Base-by-base conservation (phyloP, 2,329 filamentous ascomycete genomes). In the Fusarium camptoceras region DNA sequence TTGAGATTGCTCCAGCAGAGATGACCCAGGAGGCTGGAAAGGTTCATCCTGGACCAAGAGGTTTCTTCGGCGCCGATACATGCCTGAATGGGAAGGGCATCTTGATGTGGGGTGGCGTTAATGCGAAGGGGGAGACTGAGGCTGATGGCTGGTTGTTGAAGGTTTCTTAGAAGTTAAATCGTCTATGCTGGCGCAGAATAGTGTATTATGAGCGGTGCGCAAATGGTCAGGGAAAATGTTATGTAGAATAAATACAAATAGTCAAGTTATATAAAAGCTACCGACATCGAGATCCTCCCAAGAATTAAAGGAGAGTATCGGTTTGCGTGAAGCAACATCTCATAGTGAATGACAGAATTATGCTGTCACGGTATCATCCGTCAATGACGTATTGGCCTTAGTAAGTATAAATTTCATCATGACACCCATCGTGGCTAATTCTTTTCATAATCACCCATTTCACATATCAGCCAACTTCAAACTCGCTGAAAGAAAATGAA, bases 111-210 rank as follows among this genome's bases (percentile, higher is more conserved):
- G 70, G 70, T 34, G 70, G 70, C 8, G n/a, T 73, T 4, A 73
- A 73, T 28, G 64, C 70, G 1, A 73, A 73, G 39, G 70, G 67
- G 2, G 70, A 73, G 54, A 73, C 57, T 8, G 70, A 73, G 44
- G 64, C 64, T 22, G 70, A 73, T 37, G 70, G 70, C 1, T 72
- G 70, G 70, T 20, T 73, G 12, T 31, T 72, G 50, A 71, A 63
- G 65, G 27, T 71, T 34, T 62, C 56, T 11, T 71, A 50, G 9
- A 24, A 16, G 16, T 18, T 37, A 14, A 39, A 37, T 24, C 3
- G 15, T 20, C 25, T 11, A 28, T 24, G 15, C 28, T 39, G 30
- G 24, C 39, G 15, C 10, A 6, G 4, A 22, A 14, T 47, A 6
- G 8, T 58, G 24, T 22, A 28, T 46, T 31, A 18, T 20, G 31